Percentiles rank a stretch among this genome's conserved stretches.
These are phyloP conservation scores for Coccomyxa sp. DNA, from an alignment of 139 green algal genomes.

Conservation along the genomic window DNA sequence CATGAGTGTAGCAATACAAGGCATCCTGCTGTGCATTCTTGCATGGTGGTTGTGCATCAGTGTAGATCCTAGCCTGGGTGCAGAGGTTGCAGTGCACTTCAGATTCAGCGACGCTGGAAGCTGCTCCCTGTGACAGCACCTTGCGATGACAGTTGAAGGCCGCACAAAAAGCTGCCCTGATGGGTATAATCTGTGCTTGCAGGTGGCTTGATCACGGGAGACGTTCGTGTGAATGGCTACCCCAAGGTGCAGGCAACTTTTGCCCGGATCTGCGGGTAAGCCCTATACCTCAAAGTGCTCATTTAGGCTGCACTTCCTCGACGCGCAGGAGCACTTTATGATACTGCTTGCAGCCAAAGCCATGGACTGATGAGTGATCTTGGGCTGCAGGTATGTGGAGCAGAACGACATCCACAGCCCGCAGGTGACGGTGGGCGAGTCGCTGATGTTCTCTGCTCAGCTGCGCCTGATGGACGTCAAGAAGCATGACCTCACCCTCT, in stretches of 20 bases:
- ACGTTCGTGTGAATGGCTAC: conserved; percentile 34
- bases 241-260: conserved; percentile 45
- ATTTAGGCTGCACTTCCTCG: no score
- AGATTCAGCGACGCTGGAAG: no score
- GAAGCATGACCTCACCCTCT: neutral
- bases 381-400: neutral
- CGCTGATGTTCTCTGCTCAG: conserved; percentile 35
- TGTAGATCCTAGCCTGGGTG: neutral
- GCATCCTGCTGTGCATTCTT: neutral
- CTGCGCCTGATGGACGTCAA: conserved; percentile 26
- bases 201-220: conserved; percentile 22
- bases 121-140: no score
- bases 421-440: conserved; percentile 45
- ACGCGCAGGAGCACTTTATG: no score
- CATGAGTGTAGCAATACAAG: neutral
- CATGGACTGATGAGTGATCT: neutral
- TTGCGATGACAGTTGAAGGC: no score
- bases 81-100: neutral
- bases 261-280: conserved; percentile 37
- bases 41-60: neutral
- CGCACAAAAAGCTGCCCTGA: no score
- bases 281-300: no score
- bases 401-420: conserved; percentile 34
- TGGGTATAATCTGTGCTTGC: no score
- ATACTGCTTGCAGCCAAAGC: neutral